These are phyloP conservation scores for Eucalyptus cloeziana DNA, from an alignment of 345 rosid genomes.

Conservation along the genomic window DNA sequence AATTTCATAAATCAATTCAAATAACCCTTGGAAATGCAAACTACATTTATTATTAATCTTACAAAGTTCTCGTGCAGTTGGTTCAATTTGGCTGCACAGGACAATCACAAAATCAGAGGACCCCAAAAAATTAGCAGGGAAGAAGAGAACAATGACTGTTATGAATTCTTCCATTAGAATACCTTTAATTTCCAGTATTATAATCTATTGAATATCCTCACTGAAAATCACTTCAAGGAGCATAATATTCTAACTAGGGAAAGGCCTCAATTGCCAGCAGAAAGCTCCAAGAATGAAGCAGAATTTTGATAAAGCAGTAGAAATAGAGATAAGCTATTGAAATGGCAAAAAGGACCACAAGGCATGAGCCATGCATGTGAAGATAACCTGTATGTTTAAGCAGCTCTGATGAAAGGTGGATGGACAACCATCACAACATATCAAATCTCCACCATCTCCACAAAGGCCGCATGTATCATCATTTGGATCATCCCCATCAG, in stretches of 20 bases:
- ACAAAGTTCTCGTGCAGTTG: background rate
- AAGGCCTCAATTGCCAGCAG: background rate
- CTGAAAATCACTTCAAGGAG: background rate
- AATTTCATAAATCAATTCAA: background rate
- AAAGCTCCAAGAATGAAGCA: background rate
- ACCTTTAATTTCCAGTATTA: background rate
- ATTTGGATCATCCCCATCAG: slow-evolving; percentile 82
- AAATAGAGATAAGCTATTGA: background rate
- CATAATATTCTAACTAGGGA: background rate
- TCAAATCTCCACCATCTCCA: slow-evolving; percentile 96
- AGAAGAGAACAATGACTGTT: background rate
- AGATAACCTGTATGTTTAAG: slow-evolving; percentile 53
- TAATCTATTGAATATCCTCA: background rate
- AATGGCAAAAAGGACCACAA: background rate
- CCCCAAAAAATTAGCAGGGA: background rate
- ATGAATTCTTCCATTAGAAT: background rate
- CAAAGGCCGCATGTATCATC: slow-evolving; percentile 97
- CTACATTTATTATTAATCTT: background rate
- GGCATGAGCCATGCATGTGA: background rate
- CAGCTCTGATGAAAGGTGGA: slow-evolving; percentile 93
- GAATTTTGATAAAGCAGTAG: background rate
- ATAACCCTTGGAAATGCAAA: background rate
- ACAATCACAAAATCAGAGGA: background rate
- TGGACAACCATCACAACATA: slow-evolving; percentile 95
- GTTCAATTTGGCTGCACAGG: background rate